Percentiles rank a stretch among this genome's conserved stretches.
phyloP scores from a whole-genome alignment of 768 basidiomycete genomes.

The Boletus subcaerulescens region DNA sequence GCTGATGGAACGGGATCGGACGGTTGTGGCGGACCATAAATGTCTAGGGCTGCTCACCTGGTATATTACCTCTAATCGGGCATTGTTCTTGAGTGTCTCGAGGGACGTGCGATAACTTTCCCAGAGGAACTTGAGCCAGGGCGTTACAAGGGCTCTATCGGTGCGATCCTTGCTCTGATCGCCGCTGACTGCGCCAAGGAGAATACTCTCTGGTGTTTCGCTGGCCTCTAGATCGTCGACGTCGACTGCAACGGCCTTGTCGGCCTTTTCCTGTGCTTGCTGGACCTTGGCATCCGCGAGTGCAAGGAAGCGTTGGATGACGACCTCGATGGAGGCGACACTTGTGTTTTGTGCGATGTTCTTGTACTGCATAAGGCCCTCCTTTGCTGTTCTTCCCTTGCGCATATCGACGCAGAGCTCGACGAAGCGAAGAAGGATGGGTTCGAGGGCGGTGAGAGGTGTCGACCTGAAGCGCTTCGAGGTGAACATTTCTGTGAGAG shows the following conservation, averaged over 20 bases:
- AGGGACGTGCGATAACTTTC: constrained; percentile 95
- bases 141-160: constrained; percentile 91
- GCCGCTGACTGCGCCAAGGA: constrained; percentile 84
- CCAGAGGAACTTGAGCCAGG: constrained; percentile 99
- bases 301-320: constrained; percentile 82
- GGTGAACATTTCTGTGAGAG: constrained; percentile 87
- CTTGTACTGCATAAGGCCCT: constrained; percentile 96
- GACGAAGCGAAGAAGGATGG: constrained; percentile 94
- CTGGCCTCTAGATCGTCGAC: constrained; percentile 95
- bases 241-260: constrained; percentile 71
- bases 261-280: constrained; percentile 85
- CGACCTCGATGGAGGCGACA: constrained; percentile 87
- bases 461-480: constrained; percentile 94
- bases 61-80: constrained; percentile 88
- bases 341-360: constrained; percentile 94
- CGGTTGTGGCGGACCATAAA: too few species aligned
- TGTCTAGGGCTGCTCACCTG: constrained; percentile 55
- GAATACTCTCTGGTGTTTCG: constrained; percentile 90
- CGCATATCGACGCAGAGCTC: constrained; percentile 95
- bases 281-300: constrained; percentile 78
- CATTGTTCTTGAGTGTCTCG: constrained; percentile 95
- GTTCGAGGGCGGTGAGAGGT: constrained; percentile 83
- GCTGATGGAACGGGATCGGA: constrained; percentile 40
- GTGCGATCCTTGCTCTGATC: constrained; percentile 94
- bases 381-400: constrained; percentile 75